Evolutionary conservation across 169 alveolate species (phyloP), one percentile per base, ranked within the genome.

Genomic region (Plasmodium berghei): DNA sequence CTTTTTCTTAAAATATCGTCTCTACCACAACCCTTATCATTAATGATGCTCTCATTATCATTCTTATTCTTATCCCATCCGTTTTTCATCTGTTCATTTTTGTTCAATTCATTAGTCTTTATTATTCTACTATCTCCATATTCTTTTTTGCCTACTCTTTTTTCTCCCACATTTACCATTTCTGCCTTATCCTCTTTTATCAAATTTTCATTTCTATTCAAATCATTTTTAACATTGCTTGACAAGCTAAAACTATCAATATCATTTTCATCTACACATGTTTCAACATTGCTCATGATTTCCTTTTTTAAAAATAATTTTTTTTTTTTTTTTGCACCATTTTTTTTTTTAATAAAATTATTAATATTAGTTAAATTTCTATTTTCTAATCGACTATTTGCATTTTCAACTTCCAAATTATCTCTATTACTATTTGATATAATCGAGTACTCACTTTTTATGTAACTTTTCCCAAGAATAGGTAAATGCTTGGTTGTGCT

Each of bases 201-300:
- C 28, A 28, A 70, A 67, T 20, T 45, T 20, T 58, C 64, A 8
- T 56, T 71, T 20, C 18, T 58, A 20, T 52, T 34, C 40, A 48
- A 72, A 45, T 58, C 56, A n/a, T 40, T 24, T 10, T 54, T 71
- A 58, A 83, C 34, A 55, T 83, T 72, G 42, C 55, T 67, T 26
- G 90, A 83, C 34, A 67, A 54, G 46, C 73, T 67, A 71, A 83
- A 83, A 67, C 90, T 83, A 3, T 40, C 83, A 62, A 83, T 64
- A 16, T 83, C 90, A 67, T 83, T 83, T 67, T 83, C 90, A 83
- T 83, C 90, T 67, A 67, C 90, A 48, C 90, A 83, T 5, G 90
- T 83, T 16, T 66, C 83, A 20, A 83, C 64, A 48, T 56, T 83
- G 62, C 85, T 83, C 67, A 83, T 83, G 58, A 67, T 67, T 83